phyloP scores from a whole-genome alignment of 2,329 filamentous ascomycete species.

The Beauveria varroae region DNA sequence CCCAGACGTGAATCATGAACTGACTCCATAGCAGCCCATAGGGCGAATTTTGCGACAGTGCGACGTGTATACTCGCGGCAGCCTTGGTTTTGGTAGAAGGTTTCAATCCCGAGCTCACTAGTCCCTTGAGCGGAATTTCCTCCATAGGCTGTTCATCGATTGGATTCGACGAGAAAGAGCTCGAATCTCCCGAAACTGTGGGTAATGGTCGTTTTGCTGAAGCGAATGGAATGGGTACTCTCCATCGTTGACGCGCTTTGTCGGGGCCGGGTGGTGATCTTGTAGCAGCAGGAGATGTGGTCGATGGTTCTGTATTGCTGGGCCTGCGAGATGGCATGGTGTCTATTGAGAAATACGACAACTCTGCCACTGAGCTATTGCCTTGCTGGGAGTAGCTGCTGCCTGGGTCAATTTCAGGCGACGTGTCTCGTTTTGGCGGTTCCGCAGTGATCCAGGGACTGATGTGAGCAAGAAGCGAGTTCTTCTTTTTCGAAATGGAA shows the following conservation, averaged over 20 bases:
- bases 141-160: slow-evolving; percentile 28
- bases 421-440: neutral
- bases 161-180: slow-evolving; percentile 27
- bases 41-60: slow-evolving; percentile 30
- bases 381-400: slow-evolving; percentile 7
- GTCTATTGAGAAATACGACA: slow-evolving; percentile 1
- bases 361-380: neutral
- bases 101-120: slow-evolving; percentile 22
- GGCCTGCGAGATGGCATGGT: neutral
- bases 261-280: neutral
- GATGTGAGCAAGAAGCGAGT: slow-evolving; percentile 1
- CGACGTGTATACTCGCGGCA: slow-evolving; percentile 26
- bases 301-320: neutral
- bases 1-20: slow-evolving; percentile 30
- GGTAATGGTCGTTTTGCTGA: slow-evolving; percentile 20
- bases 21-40: slow-evolving; percentile 33
- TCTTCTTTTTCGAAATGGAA: neutral
- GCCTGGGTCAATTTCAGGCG: neutral
- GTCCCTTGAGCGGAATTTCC: slow-evolving; percentile 28
- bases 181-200: slow-evolving; percentile 25
- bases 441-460: neutral
- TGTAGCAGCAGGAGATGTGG: neutral
- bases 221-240: slow-evolving; percentile 19
- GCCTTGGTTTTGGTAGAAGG: slow-evolving; percentile 20
- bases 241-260: slow-evolving; percentile 26